A percentile compares a stretch with the other conserved stretches of the same genome.
phyloP scores from a whole-genome alignment of 768 basidiomycete species.

The Termitomyces sp. region DNA sequence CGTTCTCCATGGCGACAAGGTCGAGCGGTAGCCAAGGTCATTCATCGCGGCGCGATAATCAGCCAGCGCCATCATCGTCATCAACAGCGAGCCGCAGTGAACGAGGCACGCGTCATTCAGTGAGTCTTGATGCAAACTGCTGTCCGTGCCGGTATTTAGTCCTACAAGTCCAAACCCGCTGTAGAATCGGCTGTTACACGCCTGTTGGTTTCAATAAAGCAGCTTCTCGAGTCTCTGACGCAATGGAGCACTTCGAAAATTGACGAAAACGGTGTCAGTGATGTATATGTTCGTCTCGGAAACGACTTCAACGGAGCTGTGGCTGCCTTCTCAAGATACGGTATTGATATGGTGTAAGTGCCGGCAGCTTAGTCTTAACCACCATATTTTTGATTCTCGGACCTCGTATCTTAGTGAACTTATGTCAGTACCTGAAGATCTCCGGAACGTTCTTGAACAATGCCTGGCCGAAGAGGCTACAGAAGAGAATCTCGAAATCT shows the following conservation, averaged over 20 bases:
- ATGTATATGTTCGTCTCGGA: constrained; percentile 93
- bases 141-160: constrained; percentile 6
- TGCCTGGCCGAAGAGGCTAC: constrained; percentile 90
- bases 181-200: constrained; percentile 91
- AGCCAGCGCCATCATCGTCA: constrained; percentile 43
- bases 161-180: constrained; percentile 43
- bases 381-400: not conserved
- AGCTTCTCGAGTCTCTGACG: constrained; percentile 86
- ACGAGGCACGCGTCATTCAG: constrained; percentile 34
- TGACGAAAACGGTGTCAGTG: constrained; percentile 81
- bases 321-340: constrained; percentile 77
- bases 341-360: constrained; percentile 88
- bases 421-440: constrained; percentile 79
- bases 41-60: constrained; percentile 47
- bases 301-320: constrained; percentile 97
- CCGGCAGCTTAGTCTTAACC: constrained; percentile 2
- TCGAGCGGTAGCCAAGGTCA: constrained; percentile 27
- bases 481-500: constrained; percentile 77
- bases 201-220: constrained; percentile 90
- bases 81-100: constrained; percentile 34
- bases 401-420: constrained; percentile 59
- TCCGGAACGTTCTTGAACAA: constrained; percentile 84
- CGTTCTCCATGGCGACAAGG: constrained; percentile 22
- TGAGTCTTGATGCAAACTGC: constrained; percentile 15
- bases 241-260: constrained; percentile 74